A percentile compares a stretch with the other conserved stretches of the same genome.
phyloP scores from a whole-genome alignment of 225 moss, liverwort and hornwort genomes.

The Asterella californica region DNA sequence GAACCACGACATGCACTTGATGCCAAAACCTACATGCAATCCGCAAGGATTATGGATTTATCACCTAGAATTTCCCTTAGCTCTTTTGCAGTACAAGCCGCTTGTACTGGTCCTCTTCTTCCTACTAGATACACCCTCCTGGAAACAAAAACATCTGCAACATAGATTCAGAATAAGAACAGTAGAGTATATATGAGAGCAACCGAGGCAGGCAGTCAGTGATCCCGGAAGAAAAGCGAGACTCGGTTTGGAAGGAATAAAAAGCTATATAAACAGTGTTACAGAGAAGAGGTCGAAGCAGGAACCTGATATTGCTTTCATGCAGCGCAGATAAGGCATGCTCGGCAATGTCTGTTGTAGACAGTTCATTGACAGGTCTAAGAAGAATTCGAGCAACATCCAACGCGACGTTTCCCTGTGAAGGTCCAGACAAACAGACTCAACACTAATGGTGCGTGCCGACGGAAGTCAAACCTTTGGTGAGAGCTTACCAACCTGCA shows the following conservation, averaged over 20 bases:
- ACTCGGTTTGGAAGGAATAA: neutral
- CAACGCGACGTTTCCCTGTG: slow-evolving; percentile 90
- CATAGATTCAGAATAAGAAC: slow-evolving; percentile 34
- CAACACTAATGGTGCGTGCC: neutral
- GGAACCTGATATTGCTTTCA: slow-evolving; percentile 77
- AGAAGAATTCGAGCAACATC: slow-evolving; percentile 90
- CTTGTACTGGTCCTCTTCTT: slow-evolving; percentile 95
- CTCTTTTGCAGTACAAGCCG: slow-evolving; percentile 95
- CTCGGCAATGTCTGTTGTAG: slow-evolving; percentile 76
- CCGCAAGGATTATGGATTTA: neutral
- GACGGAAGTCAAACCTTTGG: neutral
- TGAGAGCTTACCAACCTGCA: neutral
- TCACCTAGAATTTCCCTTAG: slow-evolving; percentile 83
- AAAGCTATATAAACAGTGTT: neutral
- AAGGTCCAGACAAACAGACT: neutral
- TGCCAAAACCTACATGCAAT: neutral
- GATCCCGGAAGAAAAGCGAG: no score
- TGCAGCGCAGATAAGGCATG: slow-evolving; percentile 69
- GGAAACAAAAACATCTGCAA: slow-evolving; percentile 50
- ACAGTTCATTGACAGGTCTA: slow-evolving; percentile 61
- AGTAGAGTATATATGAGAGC: neutral
- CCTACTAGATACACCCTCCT: slow-evolving; percentile 90
- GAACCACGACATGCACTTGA: neutral
- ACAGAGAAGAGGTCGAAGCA: neutral
- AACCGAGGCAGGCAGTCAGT: neutral